Evolutionary conservation across 305 asterid genomes (phyloP).

Genomic region (Fraxinus baroniana): DNA sequence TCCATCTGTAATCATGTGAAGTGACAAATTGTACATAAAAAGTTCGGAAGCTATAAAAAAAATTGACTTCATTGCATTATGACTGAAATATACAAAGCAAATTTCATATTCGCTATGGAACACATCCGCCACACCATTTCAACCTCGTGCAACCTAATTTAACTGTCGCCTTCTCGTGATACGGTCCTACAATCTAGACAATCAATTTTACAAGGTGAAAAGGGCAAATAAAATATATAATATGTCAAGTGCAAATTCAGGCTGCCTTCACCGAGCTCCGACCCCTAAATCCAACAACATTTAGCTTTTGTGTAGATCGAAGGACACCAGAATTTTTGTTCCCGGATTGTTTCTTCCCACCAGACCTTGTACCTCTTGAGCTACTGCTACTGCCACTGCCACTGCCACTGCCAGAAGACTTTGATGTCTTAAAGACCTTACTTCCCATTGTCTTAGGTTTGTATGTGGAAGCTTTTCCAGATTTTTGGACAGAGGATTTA

Average conservation of each 20-base stretch:
- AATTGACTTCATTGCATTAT: not conserved
- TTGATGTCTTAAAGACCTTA: constrained; percentile 38
- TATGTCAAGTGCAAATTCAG: constrained; percentile 12
- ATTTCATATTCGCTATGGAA: not conserved
- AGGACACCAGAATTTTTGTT: constrained; percentile 17
- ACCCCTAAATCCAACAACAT: constrained; percentile 94
- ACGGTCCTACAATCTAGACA: not conserved
- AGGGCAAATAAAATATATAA: constrained; percentile 13
- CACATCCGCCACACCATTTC: not conserved
- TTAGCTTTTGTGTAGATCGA: constrained; percentile 54
- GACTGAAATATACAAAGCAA: not conserved
- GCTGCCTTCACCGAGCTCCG: constrained; percentile 57
- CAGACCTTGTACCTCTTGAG: constrained; percentile 37
- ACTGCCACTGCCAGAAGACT: constrained; percentile 35
- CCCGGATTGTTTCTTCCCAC: constrained; percentile 45
- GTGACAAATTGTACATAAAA: not conserved
- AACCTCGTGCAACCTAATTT: not conserved
- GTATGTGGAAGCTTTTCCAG: constrained; percentile 36
- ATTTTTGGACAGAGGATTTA: constrained; percentile 34
- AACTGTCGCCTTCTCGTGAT: not conserved
- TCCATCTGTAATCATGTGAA: constrained; percentile 15
- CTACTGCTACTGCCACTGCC: constrained; percentile 30
- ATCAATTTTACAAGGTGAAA: constrained; percentile 17
- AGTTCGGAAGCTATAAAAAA: not conserved
- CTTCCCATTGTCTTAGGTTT: constrained; percentile 35